Evolutionary conservation across 495 filamentous ascomycete genomes (phyloP).

Genomic region (Mytilinidion resinicola): DNA sequence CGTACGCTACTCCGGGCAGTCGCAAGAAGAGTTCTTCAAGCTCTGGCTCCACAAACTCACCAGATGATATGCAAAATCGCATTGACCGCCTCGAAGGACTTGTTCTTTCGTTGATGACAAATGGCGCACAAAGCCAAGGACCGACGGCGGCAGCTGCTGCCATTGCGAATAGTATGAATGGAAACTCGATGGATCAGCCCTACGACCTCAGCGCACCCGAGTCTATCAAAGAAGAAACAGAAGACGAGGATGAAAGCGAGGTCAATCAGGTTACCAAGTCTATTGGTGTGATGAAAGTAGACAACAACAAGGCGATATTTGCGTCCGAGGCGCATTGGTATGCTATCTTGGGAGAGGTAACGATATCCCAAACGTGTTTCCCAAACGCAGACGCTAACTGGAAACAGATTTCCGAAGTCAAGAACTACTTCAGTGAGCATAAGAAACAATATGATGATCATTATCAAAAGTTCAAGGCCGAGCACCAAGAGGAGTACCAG

Average conservation of each 20-base stretch:
- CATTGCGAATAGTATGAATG: constrained; percentile 55
- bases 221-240: constrained; percentile 45
- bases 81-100: constrained; percentile 95
- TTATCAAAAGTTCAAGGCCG: constrained; percentile 54
- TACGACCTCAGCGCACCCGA: constrained; percentile 50
- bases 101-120: constrained; percentile 93
- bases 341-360: constrained; percentile 74
- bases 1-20: constrained; percentile 72
- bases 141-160: constrained; percentile 58
- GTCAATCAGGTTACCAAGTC: constrained; percentile 88
- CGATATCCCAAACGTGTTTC: constrained; percentile 1
- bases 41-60: constrained; percentile 51
- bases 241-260: constrained; percentile 65
- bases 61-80: constrained; percentile 98
- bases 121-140: constrained; percentile 56
- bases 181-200: constrained; percentile 37
- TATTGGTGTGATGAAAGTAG: constrained; percentile 87
- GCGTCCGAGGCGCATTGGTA: constrained; percentile 94
- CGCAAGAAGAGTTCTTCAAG: constrained; percentile 71
- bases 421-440: constrained; percentile 72
- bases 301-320: constrained; percentile 78
- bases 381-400: not conserved
- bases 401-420: constrained; percentile 78
- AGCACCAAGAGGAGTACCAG: constrained; percentile 43
- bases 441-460: constrained; percentile 65